A percentile compares a stretch with the other conserved stretches of the same genome.
Conservation (phyloP, 2,329 filamentous ascomycete genomes). For the Chaetothyriales sp. region DNA sequence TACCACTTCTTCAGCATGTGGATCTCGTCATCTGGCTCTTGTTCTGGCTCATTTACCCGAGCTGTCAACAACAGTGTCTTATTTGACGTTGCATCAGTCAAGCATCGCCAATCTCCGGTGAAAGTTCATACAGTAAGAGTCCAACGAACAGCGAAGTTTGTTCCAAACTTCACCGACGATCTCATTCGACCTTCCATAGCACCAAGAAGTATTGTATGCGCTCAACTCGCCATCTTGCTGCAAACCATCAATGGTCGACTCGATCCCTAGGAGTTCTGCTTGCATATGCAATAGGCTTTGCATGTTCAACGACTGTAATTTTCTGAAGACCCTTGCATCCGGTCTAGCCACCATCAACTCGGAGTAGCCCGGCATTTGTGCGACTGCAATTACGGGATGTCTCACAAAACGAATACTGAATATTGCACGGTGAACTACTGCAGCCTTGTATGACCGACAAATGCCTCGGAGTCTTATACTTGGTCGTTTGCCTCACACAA, state of each 20-base stretch:
- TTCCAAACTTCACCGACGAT: no score
- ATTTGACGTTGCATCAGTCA: slow-evolving; percentile 10
- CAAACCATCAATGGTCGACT: slow-evolving; percentile 12
- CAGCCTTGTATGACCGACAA: background rate
- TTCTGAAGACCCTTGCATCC: slow-evolving; percentile 12
- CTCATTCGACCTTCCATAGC: background rate
- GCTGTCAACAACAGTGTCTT: slow-evolving; percentile 11
- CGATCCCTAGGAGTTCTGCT: slow-evolving; percentile 13
- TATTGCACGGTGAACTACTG: background rate
- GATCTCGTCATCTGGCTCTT: slow-evolving; percentile 9
- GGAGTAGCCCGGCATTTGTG: slow-evolving; percentile 12
- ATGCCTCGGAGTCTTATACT: background rate
- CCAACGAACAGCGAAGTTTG: slow-evolving; percentile 3
- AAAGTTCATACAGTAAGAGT: slow-evolving; percentile 11
- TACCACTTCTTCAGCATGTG: slow-evolving; percentile 13
- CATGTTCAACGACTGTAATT: slow-evolving; percentile 11
- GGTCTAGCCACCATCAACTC: slow-evolving; percentile 12
- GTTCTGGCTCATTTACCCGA: slow-evolving; percentile 10
- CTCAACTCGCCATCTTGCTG: slow-evolving; percentile 8
- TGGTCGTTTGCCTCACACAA: background rate
- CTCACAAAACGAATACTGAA: background rate
- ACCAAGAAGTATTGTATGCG: slow-evolving; percentile 12
- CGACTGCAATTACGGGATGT: background rate
- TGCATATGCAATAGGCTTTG: slow-evolving; percentile 15
- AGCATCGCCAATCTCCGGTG: background rate